A percentile compares a stretch with the other conserved stretches of the same genome.
Conservation (phyloP, 768 basidiomycete species). For the Coprinellus micaceus region DNA sequence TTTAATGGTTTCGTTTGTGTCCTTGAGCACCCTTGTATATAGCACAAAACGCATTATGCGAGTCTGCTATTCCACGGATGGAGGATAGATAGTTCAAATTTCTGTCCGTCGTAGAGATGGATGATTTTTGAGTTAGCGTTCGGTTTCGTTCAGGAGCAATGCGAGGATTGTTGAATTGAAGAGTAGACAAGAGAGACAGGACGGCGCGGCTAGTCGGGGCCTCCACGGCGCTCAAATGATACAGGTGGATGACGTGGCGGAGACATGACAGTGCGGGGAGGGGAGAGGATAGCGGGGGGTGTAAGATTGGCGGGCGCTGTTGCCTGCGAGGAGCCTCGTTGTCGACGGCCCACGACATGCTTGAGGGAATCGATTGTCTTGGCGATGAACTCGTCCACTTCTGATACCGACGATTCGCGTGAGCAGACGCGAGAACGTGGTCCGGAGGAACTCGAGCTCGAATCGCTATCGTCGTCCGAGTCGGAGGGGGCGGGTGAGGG, state of each 20-base stretch:
- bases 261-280: background rate
- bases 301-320: no score
- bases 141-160: no score
- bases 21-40: background rate
- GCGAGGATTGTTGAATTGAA: no score
- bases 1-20: background rate
- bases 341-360: background rate
- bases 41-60: background rate
- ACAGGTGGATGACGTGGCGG: background rate
- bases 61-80: background rate
- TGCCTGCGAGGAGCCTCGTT: background rate
- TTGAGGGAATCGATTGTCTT: slow-evolving; percentile 5
- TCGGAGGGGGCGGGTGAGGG: background rate
- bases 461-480: slow-evolving; percentile 1
- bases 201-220: background rate
- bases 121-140: background rate
- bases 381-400: slow-evolving; percentile 1
- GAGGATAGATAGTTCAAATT: background rate
- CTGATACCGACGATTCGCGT: slow-evolving; percentile 3
- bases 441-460: background rate
- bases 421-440: slow-evolving; percentile 2
- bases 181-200: background rate
- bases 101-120: background rate
- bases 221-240: background rate
- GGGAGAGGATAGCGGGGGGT: background rate